phyloP scores from a whole-genome alignment of 1,284 basidiomycete species.

The Thecaphora thlaspeos region DNA sequence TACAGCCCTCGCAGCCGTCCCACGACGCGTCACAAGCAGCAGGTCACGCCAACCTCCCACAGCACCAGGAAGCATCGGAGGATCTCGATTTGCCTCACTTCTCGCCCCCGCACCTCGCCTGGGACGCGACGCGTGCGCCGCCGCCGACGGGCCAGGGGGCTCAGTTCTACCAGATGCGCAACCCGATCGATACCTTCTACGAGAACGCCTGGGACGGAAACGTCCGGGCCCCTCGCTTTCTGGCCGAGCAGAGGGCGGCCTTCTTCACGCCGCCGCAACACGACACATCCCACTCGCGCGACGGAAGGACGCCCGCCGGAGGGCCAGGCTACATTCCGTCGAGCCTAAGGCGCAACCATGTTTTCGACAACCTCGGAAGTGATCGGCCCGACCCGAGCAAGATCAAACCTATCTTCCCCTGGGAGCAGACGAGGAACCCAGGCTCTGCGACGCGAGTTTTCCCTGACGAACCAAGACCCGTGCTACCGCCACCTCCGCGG shows the following conservation, averaged over 20 bases:
- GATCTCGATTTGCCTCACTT: slow-evolving; percentile 22
- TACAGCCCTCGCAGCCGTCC: slow-evolving; percentile 6
- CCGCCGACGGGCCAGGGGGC: slow-evolving; percentile 59
- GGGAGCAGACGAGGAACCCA: slow-evolving; percentile 70
- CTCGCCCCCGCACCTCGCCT: slow-evolving; percentile 56
- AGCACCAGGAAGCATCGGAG: background rate
- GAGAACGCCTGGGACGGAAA: slow-evolving; percentile 62
- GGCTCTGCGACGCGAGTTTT: slow-evolving; percentile 30
- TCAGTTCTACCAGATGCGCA: slow-evolving; percentile 59
- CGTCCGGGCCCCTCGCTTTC: slow-evolving; percentile 13
- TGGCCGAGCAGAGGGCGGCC: slow-evolving; percentile 32
- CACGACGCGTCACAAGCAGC: background rate
- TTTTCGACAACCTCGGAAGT: slow-evolving; percentile 60
- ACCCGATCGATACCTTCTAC: slow-evolving; percentile 60
- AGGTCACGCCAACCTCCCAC: too few relatives aligned
- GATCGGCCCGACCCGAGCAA: slow-evolving; percentile 69
- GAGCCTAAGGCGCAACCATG: slow-evolving; percentile 66
- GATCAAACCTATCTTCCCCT: slow-evolving; percentile 83
- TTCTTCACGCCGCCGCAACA: slow-evolving; percentile 64
- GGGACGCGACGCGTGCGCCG: slow-evolving; percentile 61
- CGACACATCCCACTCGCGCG: background rate
- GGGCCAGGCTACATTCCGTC: slow-evolving; percentile 59
- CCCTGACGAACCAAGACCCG: slow-evolving; percentile 37
- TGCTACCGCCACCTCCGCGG: slow-evolving; percentile 3
- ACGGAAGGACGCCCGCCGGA: slow-evolving; percentile 30